Evolutionary conservation across 2,329 filamentous ascomycete species (phyloP).

Genomic region (Ascochyta clinopodiicola): DNA sequence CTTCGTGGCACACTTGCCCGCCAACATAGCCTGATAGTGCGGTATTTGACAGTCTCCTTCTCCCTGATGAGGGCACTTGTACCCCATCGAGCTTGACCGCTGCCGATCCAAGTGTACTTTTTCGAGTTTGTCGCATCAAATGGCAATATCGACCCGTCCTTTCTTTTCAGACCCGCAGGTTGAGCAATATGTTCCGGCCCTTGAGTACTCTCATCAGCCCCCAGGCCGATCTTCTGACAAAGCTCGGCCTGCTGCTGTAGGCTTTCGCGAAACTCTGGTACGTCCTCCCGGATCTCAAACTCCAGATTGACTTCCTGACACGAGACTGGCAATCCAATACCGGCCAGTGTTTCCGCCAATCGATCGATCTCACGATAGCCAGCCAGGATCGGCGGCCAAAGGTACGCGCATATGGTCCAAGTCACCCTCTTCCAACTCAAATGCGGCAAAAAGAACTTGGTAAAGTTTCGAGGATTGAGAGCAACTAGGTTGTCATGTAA

Average conservation of each 20-base stretch:
- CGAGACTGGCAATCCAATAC: slow-evolving; percentile 19
- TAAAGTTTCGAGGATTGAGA: slow-evolving; percentile 4
- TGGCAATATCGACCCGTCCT: slow-evolving; percentile 17
- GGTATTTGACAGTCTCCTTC: slow-evolving; percentile 16
- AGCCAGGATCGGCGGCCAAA: slow-evolving; percentile 13
- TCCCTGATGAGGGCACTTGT: slow-evolving; percentile 11
- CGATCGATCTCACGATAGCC: slow-evolving; percentile 15
- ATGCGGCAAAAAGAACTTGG: slow-evolving; percentile 23
- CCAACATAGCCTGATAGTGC: slow-evolving; percentile 31
- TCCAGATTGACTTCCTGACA: slow-evolving; percentile 37
- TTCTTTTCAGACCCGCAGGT: slow-evolving; percentile 7
- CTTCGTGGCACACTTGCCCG: slow-evolving; percentile 24
- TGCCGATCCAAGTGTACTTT: slow-evolving; percentile 26
- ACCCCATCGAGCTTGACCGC: slow-evolving; percentile 16
- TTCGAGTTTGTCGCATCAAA: slow-evolving; percentile 18
- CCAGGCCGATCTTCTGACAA: slow-evolving; percentile 8
- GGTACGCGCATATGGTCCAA: slow-evolving; percentile 29
- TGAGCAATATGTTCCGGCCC: background rate
- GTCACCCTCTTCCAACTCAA: slow-evolving; percentile 32
- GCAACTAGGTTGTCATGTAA: slow-evolving; percentile 25
- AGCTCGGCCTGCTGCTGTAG: slow-evolving; percentile 11
- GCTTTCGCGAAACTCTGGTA: slow-evolving; percentile 5
- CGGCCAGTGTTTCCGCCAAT: slow-evolving; percentile 6
- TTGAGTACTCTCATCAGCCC: background rate
- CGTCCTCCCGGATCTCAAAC: slow-evolving; percentile 26